Percentiles rank a stretch among this genome's conserved stretches.
phyloP scores from a whole-genome alignment of 176 grass and related monocot species.

The Rhynchospora pubera region DNA sequence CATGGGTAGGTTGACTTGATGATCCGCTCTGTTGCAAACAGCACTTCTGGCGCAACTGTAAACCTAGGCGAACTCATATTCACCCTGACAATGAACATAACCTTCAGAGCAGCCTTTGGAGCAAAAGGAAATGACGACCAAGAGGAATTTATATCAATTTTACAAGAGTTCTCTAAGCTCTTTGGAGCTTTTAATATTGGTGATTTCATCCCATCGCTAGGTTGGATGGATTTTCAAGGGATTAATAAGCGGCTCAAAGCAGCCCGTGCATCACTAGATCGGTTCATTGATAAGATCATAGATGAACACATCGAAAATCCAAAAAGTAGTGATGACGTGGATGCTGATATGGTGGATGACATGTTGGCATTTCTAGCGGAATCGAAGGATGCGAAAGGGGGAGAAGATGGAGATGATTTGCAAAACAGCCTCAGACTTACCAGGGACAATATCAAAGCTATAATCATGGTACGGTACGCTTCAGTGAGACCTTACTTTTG shows the following conservation, averaged over 20 bases:
- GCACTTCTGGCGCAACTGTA: slow-evolving; percentile 17
- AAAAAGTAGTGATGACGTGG: slow-evolving; percentile 40
- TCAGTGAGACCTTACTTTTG: not conserved
- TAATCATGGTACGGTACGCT: slow-evolving; percentile 96
- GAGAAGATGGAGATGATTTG: slow-evolving; percentile 40
- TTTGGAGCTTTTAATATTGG: slow-evolving; percentile 73
- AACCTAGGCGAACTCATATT: slow-evolving; percentile 80
- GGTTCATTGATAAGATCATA: slow-evolving; percentile 90
- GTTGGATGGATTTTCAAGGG: slow-evolving; percentile 63
- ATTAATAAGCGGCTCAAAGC: slow-evolving; percentile 47
- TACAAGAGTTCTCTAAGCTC: slow-evolving; percentile 86
- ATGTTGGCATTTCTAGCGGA: slow-evolving; percentile 75
- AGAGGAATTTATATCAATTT: slow-evolving; percentile 69
- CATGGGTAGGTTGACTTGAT: slow-evolving; percentile 2
- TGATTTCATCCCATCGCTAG: slow-evolving; percentile 76
- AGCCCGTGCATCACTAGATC: slow-evolving; percentile 48
- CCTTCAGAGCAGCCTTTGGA: slow-evolving; percentile 81
- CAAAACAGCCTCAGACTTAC: slow-evolving; percentile 55
- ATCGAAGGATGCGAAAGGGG: not conserved
- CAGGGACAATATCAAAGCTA: slow-evolving; percentile 82
- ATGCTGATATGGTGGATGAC: slow-evolving; percentile 90
- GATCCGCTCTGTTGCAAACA: slow-evolving; percentile 33
- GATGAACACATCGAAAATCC: slow-evolving; percentile 61
- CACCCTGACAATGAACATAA: slow-evolving; percentile 64
- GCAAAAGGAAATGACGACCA: slow-evolving; percentile 33